Evolutionary conservation across 2,329 filamentous ascomycete species (phyloP).

Genomic region (Ilyonectria robusta): DNA sequence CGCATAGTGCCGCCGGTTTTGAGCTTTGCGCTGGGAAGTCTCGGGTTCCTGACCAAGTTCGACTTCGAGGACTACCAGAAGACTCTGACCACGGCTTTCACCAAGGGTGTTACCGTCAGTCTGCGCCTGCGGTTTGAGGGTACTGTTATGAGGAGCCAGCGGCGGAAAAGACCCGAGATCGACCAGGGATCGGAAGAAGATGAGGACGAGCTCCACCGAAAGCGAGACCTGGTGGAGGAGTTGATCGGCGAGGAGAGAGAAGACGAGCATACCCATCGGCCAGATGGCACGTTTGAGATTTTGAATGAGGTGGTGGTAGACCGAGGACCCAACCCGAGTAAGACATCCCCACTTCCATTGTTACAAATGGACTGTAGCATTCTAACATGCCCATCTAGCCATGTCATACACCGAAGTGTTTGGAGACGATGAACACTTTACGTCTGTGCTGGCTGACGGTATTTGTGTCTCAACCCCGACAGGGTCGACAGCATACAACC

Average conservation of each 20-base stretch:
- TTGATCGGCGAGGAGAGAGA: slow-evolving; percentile 88
- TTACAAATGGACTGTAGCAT: slow-evolving; percentile 13
- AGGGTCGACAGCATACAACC: slow-evolving; percentile 94
- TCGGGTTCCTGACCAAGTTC: slow-evolving; percentile 97
- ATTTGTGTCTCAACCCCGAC: slow-evolving; percentile 96
- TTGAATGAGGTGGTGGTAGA: slow-evolving; percentile 98
- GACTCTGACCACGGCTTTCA: slow-evolving; percentile 80
- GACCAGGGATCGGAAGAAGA: slow-evolving; percentile 52
- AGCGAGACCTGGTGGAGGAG: slow-evolving; percentile 87
- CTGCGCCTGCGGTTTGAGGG: slow-evolving; percentile 91
- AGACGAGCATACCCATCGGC: slow-evolving; percentile 86
- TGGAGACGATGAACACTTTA: slow-evolving; percentile 95
- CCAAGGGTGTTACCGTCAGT: slow-evolving; percentile 89
- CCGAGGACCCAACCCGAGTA: slow-evolving; percentile 91
- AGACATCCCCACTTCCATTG: slow-evolving; percentile 52
- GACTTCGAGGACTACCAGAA: slow-evolving; percentile 83
- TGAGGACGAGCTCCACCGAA: slow-evolving; percentile 55
- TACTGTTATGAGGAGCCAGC: slow-evolving; percentile 87
- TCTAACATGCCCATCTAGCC: slow-evolving; percentile 61
- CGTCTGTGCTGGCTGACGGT: slow-evolving; percentile 92
- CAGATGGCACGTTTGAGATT: slow-evolving; percentile 89
- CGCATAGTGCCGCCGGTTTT: slow-evolving; percentile 93
- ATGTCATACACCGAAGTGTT: slow-evolving; percentile 95
- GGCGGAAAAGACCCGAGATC: slow-evolving; percentile 53
- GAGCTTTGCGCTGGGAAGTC: slow-evolving; percentile 90